Evolutionary conservation across 345 rosid genomes (phyloP).

Genomic region (Corymbia maculata): DNA sequence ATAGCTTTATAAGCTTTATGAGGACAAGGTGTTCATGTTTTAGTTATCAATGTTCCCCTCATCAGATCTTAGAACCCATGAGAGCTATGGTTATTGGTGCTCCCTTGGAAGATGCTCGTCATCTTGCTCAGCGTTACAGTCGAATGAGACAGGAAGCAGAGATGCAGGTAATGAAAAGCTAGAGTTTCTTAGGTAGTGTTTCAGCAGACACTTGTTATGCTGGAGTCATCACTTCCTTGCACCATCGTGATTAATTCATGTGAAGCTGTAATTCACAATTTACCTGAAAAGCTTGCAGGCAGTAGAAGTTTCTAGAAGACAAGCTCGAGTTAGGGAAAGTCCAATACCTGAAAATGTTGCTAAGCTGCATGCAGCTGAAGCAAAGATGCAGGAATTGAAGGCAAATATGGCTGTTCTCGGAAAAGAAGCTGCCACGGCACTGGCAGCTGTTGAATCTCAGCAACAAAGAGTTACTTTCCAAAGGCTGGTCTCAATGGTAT

Average conservation of each 20-base stretch:
- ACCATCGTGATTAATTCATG: not conserved
- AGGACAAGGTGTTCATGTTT: not conserved
- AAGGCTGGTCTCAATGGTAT: constrained; percentile 87
- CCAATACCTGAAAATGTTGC: constrained; percentile 89
- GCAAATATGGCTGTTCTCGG: constrained; percentile 96
- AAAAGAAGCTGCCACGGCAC: constrained; percentile 94
- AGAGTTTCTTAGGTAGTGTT: not conserved
- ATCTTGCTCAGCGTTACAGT: constrained; percentile 96
- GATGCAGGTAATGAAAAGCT: constrained; percentile 46
- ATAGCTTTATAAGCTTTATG: not conserved
- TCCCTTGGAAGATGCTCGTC: constrained; percentile 93
- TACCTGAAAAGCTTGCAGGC: constrained; percentile 50
- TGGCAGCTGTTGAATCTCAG: constrained; percentile 94
- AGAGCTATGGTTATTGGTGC: constrained; percentile 76
- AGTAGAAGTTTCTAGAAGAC: constrained; percentile 66
- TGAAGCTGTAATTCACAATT: constrained; percentile 13
- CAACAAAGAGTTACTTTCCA: constrained; percentile 89
- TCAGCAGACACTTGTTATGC: not conserved
- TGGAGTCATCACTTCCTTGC: not conserved
- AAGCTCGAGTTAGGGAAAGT: constrained; percentile 69
- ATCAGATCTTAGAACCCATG: constrained; percentile 79
- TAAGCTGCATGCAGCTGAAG: constrained; percentile 80
- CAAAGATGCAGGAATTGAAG: constrained; percentile 71
- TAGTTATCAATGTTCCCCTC: not conserved
- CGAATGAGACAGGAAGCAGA: constrained; percentile 99